Evolutionary conservation across 805 yeast genomes (phyloP).

Genomic region (Clavispora santaluciae): DNA sequence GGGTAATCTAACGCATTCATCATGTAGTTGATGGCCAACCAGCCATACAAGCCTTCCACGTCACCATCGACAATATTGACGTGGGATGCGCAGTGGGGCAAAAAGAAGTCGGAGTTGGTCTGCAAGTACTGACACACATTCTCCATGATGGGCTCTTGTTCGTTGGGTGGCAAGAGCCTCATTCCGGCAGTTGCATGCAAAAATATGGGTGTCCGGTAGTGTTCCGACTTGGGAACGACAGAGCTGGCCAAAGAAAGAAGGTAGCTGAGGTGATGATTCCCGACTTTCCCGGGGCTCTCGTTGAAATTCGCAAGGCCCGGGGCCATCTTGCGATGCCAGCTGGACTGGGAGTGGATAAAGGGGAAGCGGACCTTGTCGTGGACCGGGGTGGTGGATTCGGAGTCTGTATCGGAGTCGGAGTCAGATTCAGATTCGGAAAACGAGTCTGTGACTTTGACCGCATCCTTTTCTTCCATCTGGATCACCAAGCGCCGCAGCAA

Average conservation of each 20-base stretch:
- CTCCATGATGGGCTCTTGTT: slow-evolving; percentile 42
- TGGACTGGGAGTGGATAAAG: slow-evolving; percentile 24
- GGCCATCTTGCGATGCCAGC: slow-evolving; percentile 48
- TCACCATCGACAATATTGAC: slow-evolving; percentile 60
- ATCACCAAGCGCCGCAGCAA: slow-evolving; percentile 6
- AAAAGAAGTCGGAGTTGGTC: slow-evolving; percentile 43
- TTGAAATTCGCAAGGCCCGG: slow-evolving; percentile 57
- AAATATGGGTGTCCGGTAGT: slow-evolving; percentile 59
- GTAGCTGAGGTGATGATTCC: slow-evolving; percentile 46
- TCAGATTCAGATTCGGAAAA: slow-evolving; percentile 6
- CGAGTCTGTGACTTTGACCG: neutral
- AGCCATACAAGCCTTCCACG: slow-evolving; percentile 60
- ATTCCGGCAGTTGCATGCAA: slow-evolving; percentile 70
- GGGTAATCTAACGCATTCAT: slow-evolving; percentile 42
- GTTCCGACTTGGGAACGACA: slow-evolving; percentile 57
- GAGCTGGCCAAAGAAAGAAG: slow-evolving; percentile 45
- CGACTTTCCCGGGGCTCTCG: slow-evolving; percentile 44
- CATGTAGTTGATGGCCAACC: slow-evolving; percentile 59
- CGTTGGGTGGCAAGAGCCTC: slow-evolving; percentile 51
- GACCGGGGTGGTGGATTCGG: slow-evolving; percentile 1
- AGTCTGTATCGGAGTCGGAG: slow-evolving; percentile 4
- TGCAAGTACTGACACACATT: slow-evolving; percentile 48
- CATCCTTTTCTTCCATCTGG: slow-evolving; percentile 7
- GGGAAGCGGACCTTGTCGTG: slow-evolving; percentile 20
- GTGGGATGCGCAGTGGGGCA: slow-evolving; percentile 61